These are phyloP conservation scores for Monocercomonoides exilis DNA, from an alignment of 78 protist species.

Conservation along the genomic window DNA sequence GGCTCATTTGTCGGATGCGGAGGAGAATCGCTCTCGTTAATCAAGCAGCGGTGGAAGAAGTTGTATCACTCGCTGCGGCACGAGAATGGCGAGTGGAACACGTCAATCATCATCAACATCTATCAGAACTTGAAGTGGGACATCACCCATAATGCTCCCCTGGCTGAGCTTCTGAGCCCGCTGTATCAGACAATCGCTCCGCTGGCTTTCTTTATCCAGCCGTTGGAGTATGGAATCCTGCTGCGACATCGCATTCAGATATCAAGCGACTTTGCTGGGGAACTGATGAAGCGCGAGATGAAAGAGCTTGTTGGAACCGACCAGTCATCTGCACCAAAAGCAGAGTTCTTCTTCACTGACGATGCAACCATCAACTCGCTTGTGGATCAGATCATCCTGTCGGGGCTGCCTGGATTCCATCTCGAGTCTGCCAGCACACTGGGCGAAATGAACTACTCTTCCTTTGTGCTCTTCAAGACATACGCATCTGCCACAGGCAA, in stretches of 20 bases:
- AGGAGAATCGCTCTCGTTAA: neutral
- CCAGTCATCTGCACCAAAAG: neutral
- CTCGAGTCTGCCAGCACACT: neutral
- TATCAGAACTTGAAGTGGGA: neutral
- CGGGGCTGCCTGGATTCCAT: neutral
- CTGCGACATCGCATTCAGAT: neutral
- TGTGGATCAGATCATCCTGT: neutral
- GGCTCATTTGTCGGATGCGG: too few relatives aligned
- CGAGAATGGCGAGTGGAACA: neutral
- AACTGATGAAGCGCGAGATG: neutral
- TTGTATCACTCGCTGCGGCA: neutral
- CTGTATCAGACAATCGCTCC: neutral
- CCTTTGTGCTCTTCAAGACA: neutral
- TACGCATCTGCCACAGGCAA: neutral
- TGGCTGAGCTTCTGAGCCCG: neutral
- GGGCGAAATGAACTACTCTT: constrained; percentile 1
- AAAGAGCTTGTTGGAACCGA: neutral
- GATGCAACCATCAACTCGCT: neutral
- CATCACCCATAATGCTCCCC: neutral
- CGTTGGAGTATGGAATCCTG: neutral
- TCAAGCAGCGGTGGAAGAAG: neutral
- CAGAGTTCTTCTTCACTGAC: constrained; percentile 5
- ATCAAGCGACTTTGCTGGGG: neutral
- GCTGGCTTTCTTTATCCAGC: neutral
- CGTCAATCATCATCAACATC: neutral